Base-by-base conservation (phyloP, 2,329 filamentous ascomycete species). In the Stagonosporopsis tanaceti region DNA sequence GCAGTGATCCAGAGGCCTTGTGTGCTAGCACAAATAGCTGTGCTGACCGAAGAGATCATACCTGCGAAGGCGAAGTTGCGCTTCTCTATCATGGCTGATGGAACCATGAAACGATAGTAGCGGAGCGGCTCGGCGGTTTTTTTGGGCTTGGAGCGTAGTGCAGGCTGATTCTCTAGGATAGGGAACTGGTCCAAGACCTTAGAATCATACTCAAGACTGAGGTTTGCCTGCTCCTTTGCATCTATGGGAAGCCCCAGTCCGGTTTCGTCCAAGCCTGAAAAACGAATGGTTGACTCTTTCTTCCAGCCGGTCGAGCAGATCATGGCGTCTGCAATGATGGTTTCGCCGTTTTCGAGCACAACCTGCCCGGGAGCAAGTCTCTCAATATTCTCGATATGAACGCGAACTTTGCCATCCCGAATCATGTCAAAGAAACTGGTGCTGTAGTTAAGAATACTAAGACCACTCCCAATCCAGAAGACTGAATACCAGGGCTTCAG, bases 401-500 rank as follows among this genome's bases (percentile, higher is more conserved):
- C 76, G n/a, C 77, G 77, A 32, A 89, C 82, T n/a, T 76, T 79
- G 2, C 84, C 83, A 6, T 79, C 69, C 34, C 77, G 78, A 8
- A 90, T 79, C 14, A 87, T 74, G 5, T 85, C 81, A 66, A 87
- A 84, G 65, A 89, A 82, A 60, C 84, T 78, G 4, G 77, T 80
- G 0, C 80, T 79, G 63, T 86, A 89, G 66, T 89, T 89, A 53
- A 87, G 76, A 27, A 89, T 87, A 45, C 83, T 83, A 27, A 89
- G 77, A 0, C 80, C 80, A 12, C 79, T 82, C 1, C 82, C 85
- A 8, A 83, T 81, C 80, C 84, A 89, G 50, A 81, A 79, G 0
- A 77, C 74, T 12, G 63, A 63, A 44, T 74, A 64, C 77, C 78
- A 78, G 0, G 79, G 79, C 41, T 75, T 73, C 51, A 81, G 56